Percentiles rank a stretch among this genome's conserved stretches.
These are phyloP conservation scores for Leptographium radiaticola DNA, from an alignment of 2,329 filamentous ascomycete genomes.

Conservation along the genomic window DNA sequence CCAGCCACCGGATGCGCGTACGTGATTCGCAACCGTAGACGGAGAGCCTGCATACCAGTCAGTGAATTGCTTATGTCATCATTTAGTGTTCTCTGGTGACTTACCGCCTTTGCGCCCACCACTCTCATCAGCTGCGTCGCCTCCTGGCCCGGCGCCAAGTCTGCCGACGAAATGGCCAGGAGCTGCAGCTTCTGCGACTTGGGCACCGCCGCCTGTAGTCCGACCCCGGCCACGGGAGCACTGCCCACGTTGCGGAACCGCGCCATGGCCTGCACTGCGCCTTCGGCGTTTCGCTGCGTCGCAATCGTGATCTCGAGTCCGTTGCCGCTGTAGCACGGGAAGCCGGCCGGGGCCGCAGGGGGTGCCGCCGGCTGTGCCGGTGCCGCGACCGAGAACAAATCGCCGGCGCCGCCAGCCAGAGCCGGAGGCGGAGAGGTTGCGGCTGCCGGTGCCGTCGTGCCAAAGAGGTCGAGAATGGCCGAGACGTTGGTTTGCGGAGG, in stretches of 20 bases:
- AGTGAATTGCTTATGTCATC: conserved; percentile 2
- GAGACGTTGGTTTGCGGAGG: conserved; percentile 40
- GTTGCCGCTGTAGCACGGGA: conserved; percentile 77
- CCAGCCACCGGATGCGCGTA: conserved; percentile 60
- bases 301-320: conserved; percentile 70
- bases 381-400: conserved; percentile 31
- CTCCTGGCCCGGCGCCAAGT: conserved; percentile 64
- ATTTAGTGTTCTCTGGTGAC: conserved; percentile 25
- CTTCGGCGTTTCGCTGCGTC: conserved; percentile 69
- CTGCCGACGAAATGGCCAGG: conserved; percentile 72
- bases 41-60: conserved; percentile 50
- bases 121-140: conserved; percentile 88
- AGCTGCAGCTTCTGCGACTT: conserved; percentile 92
- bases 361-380: conserved; percentile 19
- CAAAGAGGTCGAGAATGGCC: conserved; percentile 87
- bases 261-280: conserved; percentile 67
- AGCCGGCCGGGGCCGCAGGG: conserved; percentile 30
- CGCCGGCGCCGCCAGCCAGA: conserved; percentile 19
- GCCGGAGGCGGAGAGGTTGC: conserved; percentile 23
- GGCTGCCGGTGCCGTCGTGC: conserved; percentile 18
- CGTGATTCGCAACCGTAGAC: conserved; percentile 73
- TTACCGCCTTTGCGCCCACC: conserved; percentile 73
- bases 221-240: conserved; percentile 56
- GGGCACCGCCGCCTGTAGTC: conserved; percentile 86
- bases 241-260: conserved; percentile 71